Evolutionary conservation across 768 basidiomycete species (phyloP).

Genomic region (Rhizopogon vulgaris): DNA sequence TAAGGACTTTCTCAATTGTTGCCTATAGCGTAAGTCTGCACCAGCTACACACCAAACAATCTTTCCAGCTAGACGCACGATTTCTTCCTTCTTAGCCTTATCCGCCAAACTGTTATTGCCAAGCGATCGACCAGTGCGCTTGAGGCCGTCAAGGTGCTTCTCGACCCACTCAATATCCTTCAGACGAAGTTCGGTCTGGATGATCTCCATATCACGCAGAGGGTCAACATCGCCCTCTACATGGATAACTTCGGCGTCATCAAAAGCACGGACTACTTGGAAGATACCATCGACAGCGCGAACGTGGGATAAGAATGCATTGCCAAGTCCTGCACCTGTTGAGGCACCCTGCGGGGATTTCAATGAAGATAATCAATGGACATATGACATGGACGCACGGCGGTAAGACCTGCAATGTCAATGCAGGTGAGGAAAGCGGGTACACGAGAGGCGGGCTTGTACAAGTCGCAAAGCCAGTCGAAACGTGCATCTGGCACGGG

Average conservation of each 20-base stretch:
- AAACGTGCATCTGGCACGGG: conserved; percentile 93
- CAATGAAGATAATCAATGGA: conserved; percentile 9
- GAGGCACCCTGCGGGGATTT: conserved; percentile 70
- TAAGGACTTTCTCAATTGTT: conserved; percentile 78
- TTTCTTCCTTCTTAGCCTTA: conserved; percentile 94
- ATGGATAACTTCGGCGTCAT: conserved; percentile 98
- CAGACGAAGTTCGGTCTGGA: conserved; percentile 85
- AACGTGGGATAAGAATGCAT: conserved; percentile 95
- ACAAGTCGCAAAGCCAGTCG: conserved; percentile 86
- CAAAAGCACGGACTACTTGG: conserved; percentile 96
- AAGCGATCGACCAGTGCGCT: conserved; percentile 66
- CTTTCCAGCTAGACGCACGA: conserved; percentile 44
- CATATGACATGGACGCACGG: conserved; percentile 44
- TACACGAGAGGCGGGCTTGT: conserved; percentile 84
- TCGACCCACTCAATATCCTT: conserved; percentile 99
- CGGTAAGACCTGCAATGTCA: conserved; percentile 97
- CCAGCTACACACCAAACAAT: neutral
- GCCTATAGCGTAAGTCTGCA: conserved; percentile 42
- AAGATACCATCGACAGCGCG: conserved; percentile 99
- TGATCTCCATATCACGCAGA: conserved; percentile 94
- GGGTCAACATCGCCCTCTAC: conserved; percentile 98
- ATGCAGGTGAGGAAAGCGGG: conserved; percentile 97
- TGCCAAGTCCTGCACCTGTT: conserved; percentile 95
- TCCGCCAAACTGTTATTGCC: conserved; percentile 80
- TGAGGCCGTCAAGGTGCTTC: conserved; percentile 76